Evolutionary conservation across 345 rosid genomes (phyloP).

Genomic region (Psidium friedrichsthalianum): DNA sequence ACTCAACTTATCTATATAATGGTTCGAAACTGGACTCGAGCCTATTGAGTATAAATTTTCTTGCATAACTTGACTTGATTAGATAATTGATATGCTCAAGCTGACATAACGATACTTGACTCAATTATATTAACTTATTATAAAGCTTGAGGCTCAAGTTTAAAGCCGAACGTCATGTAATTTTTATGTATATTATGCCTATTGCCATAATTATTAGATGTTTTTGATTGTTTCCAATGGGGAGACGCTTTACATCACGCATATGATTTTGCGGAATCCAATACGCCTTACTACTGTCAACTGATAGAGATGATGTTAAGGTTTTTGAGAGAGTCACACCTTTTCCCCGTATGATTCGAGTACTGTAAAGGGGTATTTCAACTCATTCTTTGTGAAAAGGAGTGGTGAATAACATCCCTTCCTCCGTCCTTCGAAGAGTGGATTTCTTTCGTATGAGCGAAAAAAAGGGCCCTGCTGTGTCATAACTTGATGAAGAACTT

Average conservation of each 20-base stretch:
- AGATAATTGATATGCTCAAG: too few relatives aligned
- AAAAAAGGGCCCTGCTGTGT: constrained; percentile 16
- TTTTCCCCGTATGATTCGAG: constrained; percentile 7
- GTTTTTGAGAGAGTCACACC: constrained; percentile 17
- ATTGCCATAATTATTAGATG: too few relatives aligned
- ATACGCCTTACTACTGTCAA: constrained; percentile 10
- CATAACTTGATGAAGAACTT: constrained; percentile 21
- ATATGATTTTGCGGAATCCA: constrained; percentile 44
- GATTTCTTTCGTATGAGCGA: constrained; percentile 37
- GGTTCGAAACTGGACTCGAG: too few relatives aligned
- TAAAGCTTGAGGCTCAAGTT: too few relatives aligned
- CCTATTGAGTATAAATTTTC: too few relatives aligned
- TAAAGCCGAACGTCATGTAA: too few relatives aligned
- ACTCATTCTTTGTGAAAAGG: constrained; percentile 5
- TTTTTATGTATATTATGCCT: too few relatives aligned
- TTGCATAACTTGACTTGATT: too few relatives aligned
- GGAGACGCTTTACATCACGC: constrained; percentile 6
- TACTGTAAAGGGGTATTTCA: constrained; percentile 4
- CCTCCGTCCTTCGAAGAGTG: constrained; percentile 41
- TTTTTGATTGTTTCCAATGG: constrained; percentile 4
- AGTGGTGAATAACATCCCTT: constrained; percentile 9
- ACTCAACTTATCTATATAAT: too few relatives aligned
- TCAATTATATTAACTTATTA: too few relatives aligned
- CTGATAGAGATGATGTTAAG: constrained; percentile 3
- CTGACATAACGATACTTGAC: too few relatives aligned